Base-by-base conservation (phyloP, 176 grass and related monocot species). In the Aegilops umbellulata region DNA sequence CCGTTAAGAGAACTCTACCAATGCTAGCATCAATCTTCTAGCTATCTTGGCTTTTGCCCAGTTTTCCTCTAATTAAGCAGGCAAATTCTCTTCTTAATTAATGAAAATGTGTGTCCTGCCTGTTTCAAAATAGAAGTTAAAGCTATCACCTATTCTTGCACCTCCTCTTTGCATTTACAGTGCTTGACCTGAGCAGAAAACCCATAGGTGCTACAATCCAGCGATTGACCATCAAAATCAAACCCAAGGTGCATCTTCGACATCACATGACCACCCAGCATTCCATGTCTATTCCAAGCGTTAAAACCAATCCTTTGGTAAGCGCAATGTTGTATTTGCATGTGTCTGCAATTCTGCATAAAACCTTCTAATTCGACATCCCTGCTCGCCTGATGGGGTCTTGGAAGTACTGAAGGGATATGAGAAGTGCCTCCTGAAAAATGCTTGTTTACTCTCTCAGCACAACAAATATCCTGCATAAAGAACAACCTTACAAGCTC, bases 351-450 rank as follows among this genome's bases (percentile, higher is more conserved):
- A n/a, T n/a, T n/a, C n/a, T n/a, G 30, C 42, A 60, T 53, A 25
- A n/a, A 75, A 9, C 60, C 5, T 67, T 60, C 79, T 82, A 83
- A 77, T 38, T 80, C 83, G 31, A 3, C 74, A 31, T 72, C 60
- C 60, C 87, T 15, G 90, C 92, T 87, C 86, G 87, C 70, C 79
- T 86, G 75, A 97, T 90, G 47, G 94, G 83, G 13, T 90, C 94
- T 92, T 97, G 92, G 61, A 97, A 97, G 77, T 94, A 97, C 44
- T 94, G 90, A 23, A 97, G 94, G 46, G 87, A 97, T 60, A 97
- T 94, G 47, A 97, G 93, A 97, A 97, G 86, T 47, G 94, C 94
- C 83, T 94, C 94, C 94, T 97, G 80, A 29, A 87, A 87, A 86
- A 90, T 82, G 78, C 19, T 80, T 36, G 34, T 36, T 65, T 79